phyloP scores from a whole-genome alignment of 345 rosid species.

The Mangifera indica region DNA sequence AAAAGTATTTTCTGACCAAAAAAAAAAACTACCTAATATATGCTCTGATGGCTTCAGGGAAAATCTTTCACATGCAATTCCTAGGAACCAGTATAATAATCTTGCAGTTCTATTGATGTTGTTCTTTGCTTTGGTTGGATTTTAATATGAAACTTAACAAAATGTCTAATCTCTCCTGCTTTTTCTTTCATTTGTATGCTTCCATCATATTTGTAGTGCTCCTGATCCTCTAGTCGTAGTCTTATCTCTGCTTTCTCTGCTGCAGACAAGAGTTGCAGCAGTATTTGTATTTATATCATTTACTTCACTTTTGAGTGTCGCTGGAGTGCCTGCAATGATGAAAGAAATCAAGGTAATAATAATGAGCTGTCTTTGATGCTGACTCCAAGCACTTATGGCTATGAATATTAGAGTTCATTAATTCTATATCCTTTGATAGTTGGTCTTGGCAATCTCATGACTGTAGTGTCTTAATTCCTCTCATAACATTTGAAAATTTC shows the following conservation, averaged over 20 bases:
- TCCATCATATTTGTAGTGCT: background rate
- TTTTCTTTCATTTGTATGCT: background rate
- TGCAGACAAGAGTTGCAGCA: conserved; percentile 88
- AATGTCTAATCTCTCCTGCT: background rate
- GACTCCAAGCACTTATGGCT: background rate
- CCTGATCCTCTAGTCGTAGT: background rate
- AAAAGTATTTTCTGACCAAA: background rate
- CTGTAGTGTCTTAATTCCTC: background rate
- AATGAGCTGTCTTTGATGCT: background rate
- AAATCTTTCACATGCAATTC: background rate
- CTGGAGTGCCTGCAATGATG: conserved; percentile 71
- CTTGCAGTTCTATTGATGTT: background rate
- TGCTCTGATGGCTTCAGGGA: background rate
- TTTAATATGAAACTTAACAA: background rate
- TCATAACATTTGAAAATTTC: background rate
- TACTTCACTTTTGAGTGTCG: conserved; percentile 79
- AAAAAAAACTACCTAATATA: background rate
- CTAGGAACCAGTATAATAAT: conserved; percentile 3
- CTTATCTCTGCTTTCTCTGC: conserved; percentile 25
- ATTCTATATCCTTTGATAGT: background rate
- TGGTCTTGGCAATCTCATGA: background rate
- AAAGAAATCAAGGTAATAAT: conserved; percentile 77
- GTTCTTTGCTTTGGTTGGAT: conserved; percentile 1
- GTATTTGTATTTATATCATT: conserved; percentile 82
- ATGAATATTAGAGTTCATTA: background rate